These are phyloP conservation scores for Oidiodendron maius DNA, from an alignment of 495 filamentous ascomycete genomes.

Conservation along the genomic window DNA sequence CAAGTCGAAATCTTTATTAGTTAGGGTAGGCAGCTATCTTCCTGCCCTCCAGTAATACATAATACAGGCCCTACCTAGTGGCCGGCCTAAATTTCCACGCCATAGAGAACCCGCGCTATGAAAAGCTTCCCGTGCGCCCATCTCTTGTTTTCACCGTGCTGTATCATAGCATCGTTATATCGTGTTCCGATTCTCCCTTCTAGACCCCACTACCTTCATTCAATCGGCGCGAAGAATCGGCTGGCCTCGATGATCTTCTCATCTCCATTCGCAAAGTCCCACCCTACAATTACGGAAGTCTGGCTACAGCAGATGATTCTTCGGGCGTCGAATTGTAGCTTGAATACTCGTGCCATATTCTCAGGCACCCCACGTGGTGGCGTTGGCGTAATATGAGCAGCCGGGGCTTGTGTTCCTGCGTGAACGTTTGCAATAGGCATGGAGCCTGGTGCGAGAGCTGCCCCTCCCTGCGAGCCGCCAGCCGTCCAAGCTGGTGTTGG, in stretches of 20 bases:
- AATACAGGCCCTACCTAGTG: too few species aligned
- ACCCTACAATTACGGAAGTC: conserved; percentile 85
- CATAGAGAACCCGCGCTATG: too few species aligned
- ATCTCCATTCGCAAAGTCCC: conserved; percentile 96
- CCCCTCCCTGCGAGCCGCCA: neutral
- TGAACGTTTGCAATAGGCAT: conserved; percentile 1
- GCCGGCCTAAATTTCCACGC: too few species aligned
- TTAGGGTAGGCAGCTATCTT: too few species aligned
- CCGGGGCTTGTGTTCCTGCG: conserved; percentile 19
- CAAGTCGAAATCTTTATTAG: too few species aligned
- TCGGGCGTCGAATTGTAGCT: conserved; percentile 91
- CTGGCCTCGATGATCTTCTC: conserved; percentile 73
- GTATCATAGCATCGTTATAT: too few species aligned
- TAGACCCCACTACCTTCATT: conserved; percentile 22
- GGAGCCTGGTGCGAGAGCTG: neutral
- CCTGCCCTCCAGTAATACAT: too few species aligned
- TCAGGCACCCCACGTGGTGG: conserved; percentile 11
- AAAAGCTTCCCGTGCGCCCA: too few species aligned
- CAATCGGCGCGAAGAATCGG: conserved; percentile 64
- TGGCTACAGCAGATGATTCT: conserved; percentile 93
- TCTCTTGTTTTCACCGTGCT: too few species aligned
- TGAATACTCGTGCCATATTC: conserved; percentile 77
- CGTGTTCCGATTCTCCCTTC: too few species aligned
- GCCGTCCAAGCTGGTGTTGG: neutral
- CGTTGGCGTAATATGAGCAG: neutral